Percentiles rank a stretch among this genome's conserved stretches.
Evolutionary conservation across 208 protist species (phyloP).

Genomic region (Acanthamoeba royreba): DNA sequence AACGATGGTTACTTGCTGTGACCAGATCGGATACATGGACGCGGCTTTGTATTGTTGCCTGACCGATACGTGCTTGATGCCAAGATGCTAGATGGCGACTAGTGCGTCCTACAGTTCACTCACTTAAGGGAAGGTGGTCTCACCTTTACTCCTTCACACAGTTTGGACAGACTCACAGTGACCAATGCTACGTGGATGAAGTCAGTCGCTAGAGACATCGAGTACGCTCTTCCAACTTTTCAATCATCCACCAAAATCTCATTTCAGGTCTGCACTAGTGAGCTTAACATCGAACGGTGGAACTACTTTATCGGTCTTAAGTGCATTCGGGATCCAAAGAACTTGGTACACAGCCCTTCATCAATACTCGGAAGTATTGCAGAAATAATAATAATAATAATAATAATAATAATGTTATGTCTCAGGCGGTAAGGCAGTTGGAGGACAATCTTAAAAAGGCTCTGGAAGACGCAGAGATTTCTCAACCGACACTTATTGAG

Average conservation of each 20-base stretch:
- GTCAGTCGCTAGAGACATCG: background rate
- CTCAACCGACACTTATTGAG: background rate
- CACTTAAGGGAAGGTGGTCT: background rate
- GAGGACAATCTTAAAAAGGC: background rate
- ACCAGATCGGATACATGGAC: background rate
- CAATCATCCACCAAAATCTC: background rate
- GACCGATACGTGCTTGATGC: background rate
- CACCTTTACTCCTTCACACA: background rate
- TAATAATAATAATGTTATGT: background rate
- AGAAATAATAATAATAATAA: background rate
- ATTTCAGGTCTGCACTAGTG: background rate
- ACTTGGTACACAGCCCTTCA: background rate
- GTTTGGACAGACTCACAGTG: background rate
- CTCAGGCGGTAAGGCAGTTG: background rate
- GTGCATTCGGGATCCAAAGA: background rate
- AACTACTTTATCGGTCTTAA: background rate
- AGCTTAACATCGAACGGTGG: slow-evolving; percentile 27
- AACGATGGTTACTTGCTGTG: background rate
- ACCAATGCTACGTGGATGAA: slow-evolving; percentile 16
- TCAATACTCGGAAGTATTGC: background rate
- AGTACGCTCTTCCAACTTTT: background rate
- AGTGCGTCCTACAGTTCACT: background rate
- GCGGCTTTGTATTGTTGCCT: background rate
- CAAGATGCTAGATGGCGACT: background rate
- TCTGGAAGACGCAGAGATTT: background rate